Base-by-base conservation (phyloP, 1,284 basidiomycete species). In the Macrocybe sp. region DNA sequence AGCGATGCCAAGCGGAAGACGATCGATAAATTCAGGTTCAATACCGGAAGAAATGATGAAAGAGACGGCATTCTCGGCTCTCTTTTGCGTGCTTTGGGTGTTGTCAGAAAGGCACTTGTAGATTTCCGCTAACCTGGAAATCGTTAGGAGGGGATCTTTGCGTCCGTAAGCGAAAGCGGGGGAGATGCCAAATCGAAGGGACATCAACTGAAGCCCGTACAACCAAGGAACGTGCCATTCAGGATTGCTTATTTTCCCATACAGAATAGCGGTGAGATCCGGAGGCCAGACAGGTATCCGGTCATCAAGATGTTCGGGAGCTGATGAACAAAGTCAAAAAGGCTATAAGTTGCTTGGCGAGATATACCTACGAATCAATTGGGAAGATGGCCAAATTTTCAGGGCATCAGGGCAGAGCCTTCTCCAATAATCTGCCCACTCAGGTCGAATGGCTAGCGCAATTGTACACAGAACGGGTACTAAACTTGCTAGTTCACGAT, bases 361-460 rank as follows among this genome's bases (percentile, higher is more conserved):
- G 37, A 49, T n/a, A 45, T 33, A 66, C 75, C 50, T 56, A 81
- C 83, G 61, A 46, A 69, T 63, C 31, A 60, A 64, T 2, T 67
- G 56, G 32, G 74, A 67, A 6, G 73, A 66, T 2, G 78, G 76
- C 87, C 87, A 89, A 14, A 65, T 59, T 30, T 70, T 63, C 53
- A 75, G 65, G 14, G 75, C 73, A 41, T 76, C 72, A 0, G 90
- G 89, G 57, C 81, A 79, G 29, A 91, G 66, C 6, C 90, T 76
- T 54, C 83, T 83, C 88, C 90, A 92, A 60, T 92, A 93, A 63
- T 96, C 92, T 2, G 80, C 77, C 89, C 92, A 97, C 58, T 91
- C 89, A 0, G 78, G 77, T 28, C 85, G 76, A 4, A 89, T 77
- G 9, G 80, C 65, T 6, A 73, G 59, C 2, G 88, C 86, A n/a